Conservation (phyloP, 768 basidiomycete species). For the Lenzites betulinus region DNA sequence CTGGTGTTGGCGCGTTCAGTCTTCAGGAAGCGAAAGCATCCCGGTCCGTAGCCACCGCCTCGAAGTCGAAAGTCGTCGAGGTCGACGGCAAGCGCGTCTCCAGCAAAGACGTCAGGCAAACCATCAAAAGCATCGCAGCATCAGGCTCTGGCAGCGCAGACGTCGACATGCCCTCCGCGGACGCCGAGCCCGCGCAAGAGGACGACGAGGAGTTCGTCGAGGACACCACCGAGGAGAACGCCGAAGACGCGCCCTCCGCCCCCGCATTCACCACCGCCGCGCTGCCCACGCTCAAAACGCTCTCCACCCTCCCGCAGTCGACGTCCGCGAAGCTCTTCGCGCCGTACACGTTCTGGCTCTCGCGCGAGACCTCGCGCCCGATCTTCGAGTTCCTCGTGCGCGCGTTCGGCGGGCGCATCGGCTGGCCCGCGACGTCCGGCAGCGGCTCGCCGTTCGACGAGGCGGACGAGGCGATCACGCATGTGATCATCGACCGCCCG, state of each 20-base stretch:
- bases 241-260: slow-evolving; percentile 49
- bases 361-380: slow-evolving; percentile 86
- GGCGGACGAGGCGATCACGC: slow-evolving; percentile 83
- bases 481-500: slow-evolving; percentile 94
- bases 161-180: slow-evolving; percentile 37
- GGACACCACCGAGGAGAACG: slow-evolving; percentile 54
- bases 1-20: slow-evolving; percentile 86
- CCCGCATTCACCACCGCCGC: slow-evolving; percentile 59
- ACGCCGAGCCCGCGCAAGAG: slow-evolving; percentile 30
- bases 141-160: slow-evolving; percentile 36
- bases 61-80: slow-evolving; percentile 37
- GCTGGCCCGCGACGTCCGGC: slow-evolving; percentile 85
- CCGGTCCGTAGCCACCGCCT: slow-evolving; percentile 26
- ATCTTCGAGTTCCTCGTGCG: slow-evolving; percentile 95
- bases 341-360: slow-evolving; percentile 89
- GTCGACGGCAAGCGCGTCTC: slow-evolving; percentile 48
- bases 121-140: slow-evolving; percentile 55
- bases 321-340: slow-evolving; percentile 69
- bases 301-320: slow-evolving; percentile 61
- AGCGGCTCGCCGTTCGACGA: slow-evolving; percentile 80
- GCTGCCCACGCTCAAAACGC: slow-evolving; percentile 69
- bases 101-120: slow-evolving; percentile 61
- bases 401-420: slow-evolving; percentile 88
- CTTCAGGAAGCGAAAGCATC: slow-evolving; percentile 54
- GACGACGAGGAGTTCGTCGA: slow-evolving; percentile 67